Percentiles rank a stretch among this genome's conserved stretches.
phyloP scores from a whole-genome alignment of 169 alveolate genomes.

The Plasmodium coatneyi region DNA sequence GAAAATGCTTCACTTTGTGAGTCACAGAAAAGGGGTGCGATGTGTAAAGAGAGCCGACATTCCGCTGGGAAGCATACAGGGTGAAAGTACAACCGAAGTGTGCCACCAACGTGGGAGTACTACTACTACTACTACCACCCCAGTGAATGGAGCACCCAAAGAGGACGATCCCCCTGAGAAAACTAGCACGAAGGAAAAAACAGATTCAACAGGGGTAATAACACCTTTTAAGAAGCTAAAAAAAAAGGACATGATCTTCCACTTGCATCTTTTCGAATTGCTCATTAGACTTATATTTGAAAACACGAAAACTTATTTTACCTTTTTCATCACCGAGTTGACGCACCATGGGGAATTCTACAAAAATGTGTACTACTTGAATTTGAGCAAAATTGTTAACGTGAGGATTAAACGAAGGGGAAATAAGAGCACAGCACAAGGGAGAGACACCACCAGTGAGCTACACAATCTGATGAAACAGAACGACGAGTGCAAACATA shows the following conservation, averaged over 20 bases:
- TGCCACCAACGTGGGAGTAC: neutral
- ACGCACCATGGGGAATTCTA: slow-evolving; percentile 35
- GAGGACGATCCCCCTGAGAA: neutral
- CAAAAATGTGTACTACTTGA: slow-evolving; percentile 47
- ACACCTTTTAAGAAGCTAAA: neutral
- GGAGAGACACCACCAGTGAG: neutral
- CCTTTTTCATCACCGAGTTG: slow-evolving; percentile 29
- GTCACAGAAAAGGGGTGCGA: neutral
- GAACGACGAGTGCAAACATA: slow-evolving; percentile 28
- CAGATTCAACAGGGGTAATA: neutral
- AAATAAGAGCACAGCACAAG: neutral
- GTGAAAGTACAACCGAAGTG: neutral
- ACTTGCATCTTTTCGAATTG: slow-evolving; percentile 53
- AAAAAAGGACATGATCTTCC: slow-evolving; percentile 58
- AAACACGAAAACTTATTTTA: slow-evolving; percentile 56
- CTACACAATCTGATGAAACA: neutral
- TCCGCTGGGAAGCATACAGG: neutral
- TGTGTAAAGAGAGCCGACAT: neutral
- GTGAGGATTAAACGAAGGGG: slow-evolving; percentile 1
- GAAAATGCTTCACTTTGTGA: slow-evolving; percentile 43
- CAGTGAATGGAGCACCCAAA: neutral
- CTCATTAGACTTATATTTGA: slow-evolving; percentile 56
- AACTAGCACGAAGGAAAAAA: neutral
- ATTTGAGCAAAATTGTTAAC: slow-evolving; percentile 54
- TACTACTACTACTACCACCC: neutral